Percentiles rank a stretch among this genome's conserved stretches.
phyloP scores from a whole-genome alignment of 2,329 filamentous ascomycete genomes.

The Botrytis squamosa region DNA sequence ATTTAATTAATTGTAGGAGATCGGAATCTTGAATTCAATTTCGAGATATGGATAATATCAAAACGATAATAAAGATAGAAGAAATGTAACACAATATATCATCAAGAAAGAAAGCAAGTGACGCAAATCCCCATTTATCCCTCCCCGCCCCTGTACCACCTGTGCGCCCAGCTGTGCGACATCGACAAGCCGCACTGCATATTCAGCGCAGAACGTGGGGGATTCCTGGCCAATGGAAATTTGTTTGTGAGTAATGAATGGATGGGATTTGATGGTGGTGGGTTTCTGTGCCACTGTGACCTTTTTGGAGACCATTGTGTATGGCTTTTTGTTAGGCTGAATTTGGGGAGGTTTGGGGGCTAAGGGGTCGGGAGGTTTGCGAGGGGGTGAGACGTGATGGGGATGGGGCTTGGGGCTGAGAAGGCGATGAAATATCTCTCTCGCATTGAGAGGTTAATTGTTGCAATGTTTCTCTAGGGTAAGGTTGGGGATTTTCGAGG shows the following conservation, averaged over 20 bases:
- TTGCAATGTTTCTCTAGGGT: not conserved
- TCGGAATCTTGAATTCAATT: not conserved
- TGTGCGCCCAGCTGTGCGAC: not conserved
- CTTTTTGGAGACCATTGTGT: not conserved
- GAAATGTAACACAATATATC: not conserved
- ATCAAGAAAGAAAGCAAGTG: not conserved
- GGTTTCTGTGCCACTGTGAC: not conserved
- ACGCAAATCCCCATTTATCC: not conserved
- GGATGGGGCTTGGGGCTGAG: not conserved
- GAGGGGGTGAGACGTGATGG: not conserved
- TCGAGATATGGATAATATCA: not conserved
- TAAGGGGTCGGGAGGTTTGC: not conserved
- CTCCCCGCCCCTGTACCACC: constrained; percentile 3
- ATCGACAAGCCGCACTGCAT: not conserved
- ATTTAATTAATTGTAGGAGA: not conserved
- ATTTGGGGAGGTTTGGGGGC: not conserved
- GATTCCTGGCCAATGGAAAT: not conserved
- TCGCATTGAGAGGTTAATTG: not conserved
- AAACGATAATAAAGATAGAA: not conserved
- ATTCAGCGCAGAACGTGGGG: not conserved
- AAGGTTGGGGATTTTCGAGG: not conserved
- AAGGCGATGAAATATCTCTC: not conserved
- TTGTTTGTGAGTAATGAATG: not conserved
- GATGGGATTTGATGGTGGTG: not conserved
- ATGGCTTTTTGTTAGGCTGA: not conserved